A percentile compares a stretch with the other conserved stretches of the same genome.
Conservation (phyloP, 1,139 yeast species). For the Protomyces lactucae-debilis region DNA sequence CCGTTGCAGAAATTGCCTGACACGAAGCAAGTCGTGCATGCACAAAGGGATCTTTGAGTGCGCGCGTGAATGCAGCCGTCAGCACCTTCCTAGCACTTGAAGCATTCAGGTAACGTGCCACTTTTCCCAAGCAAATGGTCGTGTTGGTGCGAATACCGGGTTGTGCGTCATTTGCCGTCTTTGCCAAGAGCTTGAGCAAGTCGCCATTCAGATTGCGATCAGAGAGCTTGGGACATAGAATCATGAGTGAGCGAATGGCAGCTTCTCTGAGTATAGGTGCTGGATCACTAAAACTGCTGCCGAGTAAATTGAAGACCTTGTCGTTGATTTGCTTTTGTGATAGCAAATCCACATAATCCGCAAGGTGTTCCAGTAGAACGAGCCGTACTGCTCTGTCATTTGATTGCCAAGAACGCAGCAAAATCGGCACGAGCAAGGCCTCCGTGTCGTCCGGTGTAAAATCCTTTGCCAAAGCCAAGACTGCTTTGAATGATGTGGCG, state of each 20-base stretch:
- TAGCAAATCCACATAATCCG: conserved; percentile 51
- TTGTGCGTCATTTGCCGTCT: conserved; percentile 77
- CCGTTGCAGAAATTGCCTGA: conserved; percentile 62
- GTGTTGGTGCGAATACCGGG: conserved; percentile 86
- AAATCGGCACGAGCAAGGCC: conserved; percentile 55
- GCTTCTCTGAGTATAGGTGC: conserved; percentile 75
- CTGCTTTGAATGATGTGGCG: conserved; percentile 28
- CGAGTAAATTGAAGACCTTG: conserved; percentile 60
- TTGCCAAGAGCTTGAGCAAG: conserved; percentile 71
- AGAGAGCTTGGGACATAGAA: conserved; percentile 59
- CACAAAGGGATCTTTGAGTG: conserved; percentile 72
- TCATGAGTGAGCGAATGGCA: conserved; percentile 65
- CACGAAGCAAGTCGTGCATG: conserved; percentile 77
- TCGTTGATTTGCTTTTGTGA: conserved; percentile 56
- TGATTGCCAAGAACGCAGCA: conserved; percentile 57
- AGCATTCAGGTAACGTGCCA: conserved; percentile 59
- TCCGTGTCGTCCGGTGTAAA: conserved; percentile 45
- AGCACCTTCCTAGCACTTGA: conserved; percentile 52
- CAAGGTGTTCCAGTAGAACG: conserved; percentile 59
- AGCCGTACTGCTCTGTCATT: conserved; percentile 75
- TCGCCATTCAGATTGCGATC: conserved; percentile 86
- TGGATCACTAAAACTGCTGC: conserved; percentile 78
- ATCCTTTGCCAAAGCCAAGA: conserved; percentile 42
- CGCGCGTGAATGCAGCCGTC: conserved; percentile 80
- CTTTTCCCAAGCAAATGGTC: conserved; percentile 64